phyloP scores from a whole-genome alignment of 2,329 filamentous ascomycete species.

The Colletotrichum australisinense region DNA sequence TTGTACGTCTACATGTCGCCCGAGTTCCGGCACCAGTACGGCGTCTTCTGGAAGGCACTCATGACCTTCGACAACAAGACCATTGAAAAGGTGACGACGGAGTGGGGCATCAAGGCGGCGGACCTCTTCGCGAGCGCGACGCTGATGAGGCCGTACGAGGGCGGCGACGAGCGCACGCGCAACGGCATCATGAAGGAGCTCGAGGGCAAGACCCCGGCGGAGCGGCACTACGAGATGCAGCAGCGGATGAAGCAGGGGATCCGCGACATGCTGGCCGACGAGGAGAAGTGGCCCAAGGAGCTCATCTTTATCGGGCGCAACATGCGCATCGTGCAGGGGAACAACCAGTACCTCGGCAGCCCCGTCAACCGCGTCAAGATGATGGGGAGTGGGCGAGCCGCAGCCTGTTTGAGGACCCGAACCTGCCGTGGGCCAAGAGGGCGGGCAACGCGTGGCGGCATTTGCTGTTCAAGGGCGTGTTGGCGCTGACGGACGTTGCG shows the following conservation, averaged over 20 bases:
- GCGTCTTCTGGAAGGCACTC: slow-evolving; percentile 91
- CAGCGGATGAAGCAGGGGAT: slow-evolving; percentile 79
- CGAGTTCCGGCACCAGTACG: slow-evolving; percentile 87
- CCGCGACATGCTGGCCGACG: slow-evolving; percentile 80
- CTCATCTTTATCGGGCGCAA: slow-evolving; percentile 93
- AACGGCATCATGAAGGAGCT: slow-evolving; percentile 74
- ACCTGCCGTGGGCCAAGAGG: slow-evolving; percentile 71
- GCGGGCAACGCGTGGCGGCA: slow-evolving; percentile 80
- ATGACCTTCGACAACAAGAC: slow-evolving; percentile 93
- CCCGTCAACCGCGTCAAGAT: slow-evolving; percentile 95
- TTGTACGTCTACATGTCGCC: slow-evolving; percentile 93
- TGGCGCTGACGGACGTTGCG: slow-evolving; percentile 80
- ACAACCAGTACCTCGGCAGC: slow-evolving; percentile 90
- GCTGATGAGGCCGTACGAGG: slow-evolving; percentile 89
- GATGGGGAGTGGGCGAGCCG: slow-evolving; percentile 88
- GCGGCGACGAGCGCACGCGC: slow-evolving; percentile 77
- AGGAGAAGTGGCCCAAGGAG: slow-evolving; percentile 89
- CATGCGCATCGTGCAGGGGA: slow-evolving; percentile 91
- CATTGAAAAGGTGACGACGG: slow-evolving; percentile 75
- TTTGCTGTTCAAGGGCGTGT: slow-evolving; percentile 81
- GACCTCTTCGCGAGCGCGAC: slow-evolving; percentile 95
- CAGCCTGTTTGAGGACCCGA: slow-evolving; percentile 80
- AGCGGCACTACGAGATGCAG: slow-evolving; percentile 92
- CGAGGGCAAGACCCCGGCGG: slow-evolving; percentile 68
- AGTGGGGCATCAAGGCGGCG: slow-evolving; percentile 90